Evolutionary conservation across 2,329 filamentous ascomycete species (phyloP).

Genomic region (Juglanconis sp.): DNA sequence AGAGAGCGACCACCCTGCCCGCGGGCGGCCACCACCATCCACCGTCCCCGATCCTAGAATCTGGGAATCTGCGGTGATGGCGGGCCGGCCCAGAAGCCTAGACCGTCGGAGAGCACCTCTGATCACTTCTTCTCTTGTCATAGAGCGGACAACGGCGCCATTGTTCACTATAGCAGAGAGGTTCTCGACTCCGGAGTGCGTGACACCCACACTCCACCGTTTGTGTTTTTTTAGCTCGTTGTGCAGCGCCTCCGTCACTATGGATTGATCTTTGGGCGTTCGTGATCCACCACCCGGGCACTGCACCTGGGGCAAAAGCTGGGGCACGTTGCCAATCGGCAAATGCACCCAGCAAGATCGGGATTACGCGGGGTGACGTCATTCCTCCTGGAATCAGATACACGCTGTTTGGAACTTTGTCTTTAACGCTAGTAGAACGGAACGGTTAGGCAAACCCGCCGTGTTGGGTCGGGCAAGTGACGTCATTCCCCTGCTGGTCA

Average conservation of each 20-base stretch:
- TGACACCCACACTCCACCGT: background rate
- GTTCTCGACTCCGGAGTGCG: background rate
- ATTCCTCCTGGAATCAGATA: background rate
- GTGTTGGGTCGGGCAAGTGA: too few relatives aligned
- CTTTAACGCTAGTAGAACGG: too few relatives aligned
- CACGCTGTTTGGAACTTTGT: too few relatives aligned
- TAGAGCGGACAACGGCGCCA: background rate
- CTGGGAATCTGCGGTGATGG: background rate
- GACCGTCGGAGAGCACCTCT: background rate
- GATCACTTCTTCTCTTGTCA: slow-evolving; percentile 11
- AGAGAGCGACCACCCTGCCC: background rate
- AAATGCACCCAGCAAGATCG: too few relatives aligned
- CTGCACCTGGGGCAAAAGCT: background rate
- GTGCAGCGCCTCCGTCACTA: background rate
- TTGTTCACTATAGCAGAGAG: background rate
- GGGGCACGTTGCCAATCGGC: background rate
- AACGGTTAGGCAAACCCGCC: too few relatives aligned
- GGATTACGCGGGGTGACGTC: background rate
- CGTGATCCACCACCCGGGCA: background rate
- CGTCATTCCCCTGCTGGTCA: too few relatives aligned
- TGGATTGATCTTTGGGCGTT: background rate
- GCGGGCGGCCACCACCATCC: background rate
- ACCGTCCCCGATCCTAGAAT: background rate
- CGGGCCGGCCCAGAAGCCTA: slow-evolving; percentile 1
- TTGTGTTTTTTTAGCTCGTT: too few relatives aligned